Percentiles rank a stretch among this genome's conserved stretches.
Conservation (phyloP, 192 early-diverging fungal genomes). For the Geranomyces variabilis region DNA sequence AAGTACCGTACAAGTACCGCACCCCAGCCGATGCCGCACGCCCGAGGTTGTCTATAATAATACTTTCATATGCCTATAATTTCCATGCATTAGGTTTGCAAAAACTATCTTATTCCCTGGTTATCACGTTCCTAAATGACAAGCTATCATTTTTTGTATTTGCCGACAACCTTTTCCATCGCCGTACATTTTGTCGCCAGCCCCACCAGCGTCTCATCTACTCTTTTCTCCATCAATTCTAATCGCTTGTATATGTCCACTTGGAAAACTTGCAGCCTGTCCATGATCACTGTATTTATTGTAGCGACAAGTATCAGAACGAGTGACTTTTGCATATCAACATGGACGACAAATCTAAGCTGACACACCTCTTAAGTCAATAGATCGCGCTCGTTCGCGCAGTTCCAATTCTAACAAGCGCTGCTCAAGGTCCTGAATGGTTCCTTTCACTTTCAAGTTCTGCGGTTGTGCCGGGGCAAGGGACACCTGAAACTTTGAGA, state of each 20-base stretch:
- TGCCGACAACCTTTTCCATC: constrained; percentile 49
- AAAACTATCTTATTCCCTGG: no score
- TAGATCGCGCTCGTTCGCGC: constrained; percentile 51
- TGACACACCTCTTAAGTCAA: constrained; percentile 54
- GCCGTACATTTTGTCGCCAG: constrained; percentile 51
- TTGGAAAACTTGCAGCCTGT: constrained; percentile 47
- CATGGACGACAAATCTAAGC: neutral
- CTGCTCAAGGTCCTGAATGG: constrained; percentile 51
- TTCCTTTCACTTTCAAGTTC: constrained; percentile 44
- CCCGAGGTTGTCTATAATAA: no score
- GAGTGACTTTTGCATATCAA: neutral
- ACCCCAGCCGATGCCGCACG: no score
- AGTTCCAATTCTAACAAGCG: constrained; percentile 52
- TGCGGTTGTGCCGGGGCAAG: constrained; percentile 47
- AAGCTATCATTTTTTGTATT: constrained; percentile 46
- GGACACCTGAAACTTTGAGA: constrained; percentile 47
- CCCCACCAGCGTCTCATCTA: constrained; percentile 45
- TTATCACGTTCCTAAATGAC: no score
- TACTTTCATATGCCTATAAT: no score
- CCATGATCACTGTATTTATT: constrained; percentile 49
- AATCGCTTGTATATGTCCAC: constrained; percentile 52
- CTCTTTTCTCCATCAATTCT: constrained; percentile 53
- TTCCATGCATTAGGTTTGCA: no score
- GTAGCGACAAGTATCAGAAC: neutral
- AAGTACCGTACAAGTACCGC: no score